Conservation (phyloP, 2,329 filamentous ascomycete species). For the Alternaria panax region DNA sequence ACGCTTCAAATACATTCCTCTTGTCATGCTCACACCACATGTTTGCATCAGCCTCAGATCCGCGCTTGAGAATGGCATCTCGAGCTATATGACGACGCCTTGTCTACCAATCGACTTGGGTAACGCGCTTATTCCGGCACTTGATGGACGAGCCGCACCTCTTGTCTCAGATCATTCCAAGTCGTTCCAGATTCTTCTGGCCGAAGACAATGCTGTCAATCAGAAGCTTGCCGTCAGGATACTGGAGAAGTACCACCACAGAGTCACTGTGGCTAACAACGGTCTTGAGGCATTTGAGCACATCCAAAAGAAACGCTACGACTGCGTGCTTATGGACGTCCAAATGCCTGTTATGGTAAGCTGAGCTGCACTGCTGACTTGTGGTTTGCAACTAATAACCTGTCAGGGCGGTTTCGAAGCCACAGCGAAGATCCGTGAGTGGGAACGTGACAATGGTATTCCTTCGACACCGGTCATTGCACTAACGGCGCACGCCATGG, state of each 20-base stretch:
- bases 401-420: slow-evolving; percentile 90
- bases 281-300: slow-evolving; percentile 91
- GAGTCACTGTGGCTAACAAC: slow-evolving; percentile 92
- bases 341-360: slow-evolving; percentile 99
- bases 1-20: slow-evolving; percentile 97
- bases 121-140: slow-evolving; percentile 93
- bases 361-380: neutral
- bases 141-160: slow-evolving; percentile 91
- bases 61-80: slow-evolving; percentile 91
- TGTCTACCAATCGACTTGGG: slow-evolving; percentile 93
- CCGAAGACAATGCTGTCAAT: slow-evolving; percentile 97
- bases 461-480: slow-evolving; percentile 94
- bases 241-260: slow-evolving; percentile 93
- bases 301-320: slow-evolving; percentile 91
- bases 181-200: slow-evolving; percentile 92
- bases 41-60: slow-evolving; percentile 94
- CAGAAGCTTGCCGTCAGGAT: slow-evolving; percentile 96
- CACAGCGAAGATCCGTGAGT: slow-evolving; percentile 94
- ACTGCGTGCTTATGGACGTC: slow-evolving; percentile 98
- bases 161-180: slow-evolving; percentile 92
- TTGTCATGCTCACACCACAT: slow-evolving; percentile 87
- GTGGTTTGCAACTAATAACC: slow-evolving; percentile 47
- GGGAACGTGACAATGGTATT: slow-evolving; percentile 80
- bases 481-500: slow-evolving; percentile 96
- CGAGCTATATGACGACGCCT: slow-evolving; percentile 98